A percentile compares a stretch with the other conserved stretches of the same genome.
These are phyloP conservation scores for Ceratobasidium sp. DNA, from an alignment of 1,284 basidiomycete genomes.

Conservation along the genomic window DNA sequence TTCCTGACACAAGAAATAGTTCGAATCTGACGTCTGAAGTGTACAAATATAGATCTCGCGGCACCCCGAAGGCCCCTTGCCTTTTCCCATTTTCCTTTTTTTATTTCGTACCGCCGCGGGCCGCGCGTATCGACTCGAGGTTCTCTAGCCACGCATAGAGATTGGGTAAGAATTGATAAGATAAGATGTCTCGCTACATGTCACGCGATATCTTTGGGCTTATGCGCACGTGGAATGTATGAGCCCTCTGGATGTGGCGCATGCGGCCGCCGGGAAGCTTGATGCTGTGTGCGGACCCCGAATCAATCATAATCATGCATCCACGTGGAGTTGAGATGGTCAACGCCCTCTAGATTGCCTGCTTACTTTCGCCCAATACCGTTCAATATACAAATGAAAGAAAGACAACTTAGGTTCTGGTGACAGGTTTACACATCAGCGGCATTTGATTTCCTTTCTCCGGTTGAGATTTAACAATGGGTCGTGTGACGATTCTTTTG, in stretches of 20 bases:
- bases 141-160: not conserved
- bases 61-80: not conserved
- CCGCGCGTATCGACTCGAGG: not conserved
- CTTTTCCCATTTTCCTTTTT: not conserved
- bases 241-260: not conserved
- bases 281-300: not conserved
- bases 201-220: not conserved
- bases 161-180: not conserved
- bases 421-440: not conserved
- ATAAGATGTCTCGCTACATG: not conserved
- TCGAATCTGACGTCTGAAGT: too few relatives aligned
- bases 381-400: too few relatives aligned
- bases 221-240: not conserved
- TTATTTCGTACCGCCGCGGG: not conserved
- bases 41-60: not conserved
- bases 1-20: not conserved
- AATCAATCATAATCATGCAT: not conserved
- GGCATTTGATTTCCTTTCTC: conserved; percentile 27
- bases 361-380: too few relatives aligned
- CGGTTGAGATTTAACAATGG: conserved; percentile 14
- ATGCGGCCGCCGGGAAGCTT: not conserved
- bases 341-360: not conserved
- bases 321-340: not conserved
- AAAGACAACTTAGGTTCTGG: not conserved
- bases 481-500: conserved; percentile 34